Percentiles rank a stretch among this genome's conserved stretches.
phyloP scores from a whole-genome alignment of 495 filamentous ascomycete genomes.

The Aspergillus nanangensis region DNA sequence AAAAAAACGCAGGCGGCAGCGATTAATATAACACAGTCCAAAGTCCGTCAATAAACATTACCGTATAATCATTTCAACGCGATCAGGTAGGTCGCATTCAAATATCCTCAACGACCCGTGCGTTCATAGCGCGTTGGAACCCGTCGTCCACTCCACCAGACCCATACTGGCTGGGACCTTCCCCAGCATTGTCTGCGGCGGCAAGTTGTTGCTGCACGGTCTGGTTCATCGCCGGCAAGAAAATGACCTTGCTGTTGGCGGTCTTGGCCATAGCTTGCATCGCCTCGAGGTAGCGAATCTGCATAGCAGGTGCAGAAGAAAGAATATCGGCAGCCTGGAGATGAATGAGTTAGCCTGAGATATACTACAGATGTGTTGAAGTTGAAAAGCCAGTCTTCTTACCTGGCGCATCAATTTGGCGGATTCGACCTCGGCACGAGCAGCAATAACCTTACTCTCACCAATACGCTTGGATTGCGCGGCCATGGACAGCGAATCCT shows the following conservation, averaged over 20 bases:
- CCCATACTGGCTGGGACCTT: constrained; percentile 55
- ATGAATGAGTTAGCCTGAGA: background rate
- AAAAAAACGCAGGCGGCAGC: constrained; percentile 5
- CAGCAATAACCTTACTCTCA: constrained; percentile 96
- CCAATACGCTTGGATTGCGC: constrained; percentile 98
- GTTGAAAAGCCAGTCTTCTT: too few relatives aligned
- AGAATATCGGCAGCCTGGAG: constrained; percentile 82
- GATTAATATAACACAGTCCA: background rate
- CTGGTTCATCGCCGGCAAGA: constrained; percentile 64
- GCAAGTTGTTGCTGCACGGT: constrained; percentile 44
- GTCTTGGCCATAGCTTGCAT: constrained; percentile 99
- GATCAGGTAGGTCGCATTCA: constrained; percentile 27
- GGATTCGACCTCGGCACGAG: constrained; percentile 92
- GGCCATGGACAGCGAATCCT: constrained; percentile 99
- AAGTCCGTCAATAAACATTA: constrained; percentile 6
- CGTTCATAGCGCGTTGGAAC: constrained; percentile 81
- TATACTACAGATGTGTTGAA: too few relatives aligned
- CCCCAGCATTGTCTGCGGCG: constrained; percentile 50
- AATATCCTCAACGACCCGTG: constrained; percentile 82
- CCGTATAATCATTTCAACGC: constrained; percentile 9
- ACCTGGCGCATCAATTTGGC: constrained; percentile 94
- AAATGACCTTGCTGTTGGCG: constrained; percentile 95
- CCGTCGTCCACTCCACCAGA: constrained; percentile 43
- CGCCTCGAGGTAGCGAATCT: constrained; percentile 97
- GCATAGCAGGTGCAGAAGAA: constrained; percentile 91